Percentiles rank a stretch among this genome's conserved stretches.
These are phyloP conservation scores for Pezicula rhizophila DNA, from an alignment of 2,329 filamentous ascomycete species.

Conservation along the genomic window DNA sequence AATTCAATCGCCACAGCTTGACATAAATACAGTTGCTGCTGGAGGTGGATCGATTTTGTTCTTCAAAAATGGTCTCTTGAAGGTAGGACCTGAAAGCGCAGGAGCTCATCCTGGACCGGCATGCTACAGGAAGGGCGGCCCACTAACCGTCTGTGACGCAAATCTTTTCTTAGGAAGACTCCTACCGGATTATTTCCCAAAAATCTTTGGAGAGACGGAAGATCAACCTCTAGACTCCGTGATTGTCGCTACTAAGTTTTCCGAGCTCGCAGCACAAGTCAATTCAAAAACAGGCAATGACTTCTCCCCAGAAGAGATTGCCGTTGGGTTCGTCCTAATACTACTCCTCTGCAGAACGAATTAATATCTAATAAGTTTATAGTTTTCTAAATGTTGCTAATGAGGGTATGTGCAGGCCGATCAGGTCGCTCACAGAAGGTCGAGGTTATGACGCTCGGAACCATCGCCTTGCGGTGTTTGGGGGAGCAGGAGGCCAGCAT, in stretches of 20 bases:
- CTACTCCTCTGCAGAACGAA: too few relatives aligned
- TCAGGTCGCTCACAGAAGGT: conserved; percentile 84
- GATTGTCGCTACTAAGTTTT: conserved; percentile 70
- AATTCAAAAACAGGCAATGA: conserved; percentile 66
- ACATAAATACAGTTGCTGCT: conserved; percentile 92
- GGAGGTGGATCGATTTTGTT: conserved; percentile 81
- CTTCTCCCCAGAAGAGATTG: conserved; percentile 78
- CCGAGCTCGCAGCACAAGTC: conserved; percentile 69
- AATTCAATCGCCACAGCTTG: conserved; percentile 84
- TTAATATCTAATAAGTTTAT: conserved; percentile 32
- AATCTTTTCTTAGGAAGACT: conserved; percentile 81
- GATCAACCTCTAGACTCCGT: conserved; percentile 69
- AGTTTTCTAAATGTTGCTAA: conserved; percentile 88
- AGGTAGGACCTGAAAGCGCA: conserved; percentile 84
- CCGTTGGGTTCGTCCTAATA: conserved; percentile 26
- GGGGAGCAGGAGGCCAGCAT: conserved; percentile 86
- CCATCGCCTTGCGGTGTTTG: conserved; percentile 87
- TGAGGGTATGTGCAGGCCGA: conserved; percentile 85
- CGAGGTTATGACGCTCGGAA: conserved; percentile 87
- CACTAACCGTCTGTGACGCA: conserved; percentile 84
- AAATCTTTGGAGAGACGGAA: conserved; percentile 89
- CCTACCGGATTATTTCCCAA: conserved; percentile 86
- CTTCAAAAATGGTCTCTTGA: conserved; percentile 84
- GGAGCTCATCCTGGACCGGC: conserved; percentile 85
- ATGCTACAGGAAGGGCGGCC: conserved; percentile 85